A percentile compares a stretch with the other conserved stretches of the same genome.
These are phyloP conservation scores for Zalaria sp. DNA, from an alignment of 2,329 filamentous ascomycete species.

Conservation along the genomic window DNA sequence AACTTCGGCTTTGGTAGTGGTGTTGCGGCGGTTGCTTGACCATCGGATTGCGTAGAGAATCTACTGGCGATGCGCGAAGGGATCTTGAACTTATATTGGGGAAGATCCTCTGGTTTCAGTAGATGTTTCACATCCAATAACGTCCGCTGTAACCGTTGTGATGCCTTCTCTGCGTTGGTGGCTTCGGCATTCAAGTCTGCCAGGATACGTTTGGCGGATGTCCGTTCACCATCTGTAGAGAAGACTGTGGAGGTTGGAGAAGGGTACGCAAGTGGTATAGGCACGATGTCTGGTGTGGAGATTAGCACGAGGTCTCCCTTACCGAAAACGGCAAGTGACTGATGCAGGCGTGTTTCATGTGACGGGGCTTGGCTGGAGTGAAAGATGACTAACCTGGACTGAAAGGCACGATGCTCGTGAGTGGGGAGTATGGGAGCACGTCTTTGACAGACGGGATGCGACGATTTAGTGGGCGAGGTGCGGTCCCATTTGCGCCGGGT, in stretches of 20 bases:
- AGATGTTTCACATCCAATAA: constrained; percentile 63
- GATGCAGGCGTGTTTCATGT: no score
- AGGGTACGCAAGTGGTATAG: constrained; percentile 27
- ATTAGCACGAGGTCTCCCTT: background rate
- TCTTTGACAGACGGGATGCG: constrained; percentile 47
- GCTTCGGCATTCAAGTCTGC: constrained; percentile 61
- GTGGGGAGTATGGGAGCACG: constrained; percentile 68
- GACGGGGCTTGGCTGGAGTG: background rate
- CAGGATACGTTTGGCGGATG: constrained; percentile 38
- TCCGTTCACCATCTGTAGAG: constrained; percentile 29
- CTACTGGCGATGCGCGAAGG: constrained; percentile 2
- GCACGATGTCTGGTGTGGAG: constrained; percentile 26
- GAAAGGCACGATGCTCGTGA: constrained; percentile 68
- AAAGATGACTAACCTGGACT: constrained; percentile 45
- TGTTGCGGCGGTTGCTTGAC: constrained; percentile 1
- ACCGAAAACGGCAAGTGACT: no score
- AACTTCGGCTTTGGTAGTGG: constrained; percentile 17
- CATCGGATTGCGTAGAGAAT: background rate
- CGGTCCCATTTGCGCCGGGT: no score
- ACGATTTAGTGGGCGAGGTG: background rate
- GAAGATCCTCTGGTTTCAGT: constrained; percentile 55
- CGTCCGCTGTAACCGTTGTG: constrained; percentile 55
- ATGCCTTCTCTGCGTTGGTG: constrained; percentile 40
- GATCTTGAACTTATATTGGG: constrained; percentile 34
- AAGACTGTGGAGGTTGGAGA: constrained; percentile 23